Evolutionary conservation across 1,284 basidiomycete species (phyloP).

Genomic region (Ganoderma multipileum): DNA sequence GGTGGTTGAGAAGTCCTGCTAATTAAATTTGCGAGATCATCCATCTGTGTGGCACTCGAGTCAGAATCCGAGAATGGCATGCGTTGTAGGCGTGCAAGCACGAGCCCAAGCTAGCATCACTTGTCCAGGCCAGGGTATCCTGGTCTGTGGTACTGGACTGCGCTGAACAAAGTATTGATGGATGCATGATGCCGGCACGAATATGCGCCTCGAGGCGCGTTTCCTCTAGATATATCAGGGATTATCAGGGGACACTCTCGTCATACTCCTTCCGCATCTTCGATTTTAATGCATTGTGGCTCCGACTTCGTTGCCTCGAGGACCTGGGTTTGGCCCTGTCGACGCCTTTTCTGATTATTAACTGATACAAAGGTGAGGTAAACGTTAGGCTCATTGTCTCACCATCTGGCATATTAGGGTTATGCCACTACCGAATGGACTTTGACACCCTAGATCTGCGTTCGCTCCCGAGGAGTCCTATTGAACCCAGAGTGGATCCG

Average conservation of each 20-base stretch:
- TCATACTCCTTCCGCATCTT: constrained; percentile 18
- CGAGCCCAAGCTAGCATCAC: neutral
- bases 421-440: neutral
- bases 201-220: constrained; percentile 20
- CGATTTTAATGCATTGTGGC: neutral
- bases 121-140: neutral
- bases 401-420: neutral
- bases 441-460: neutral
- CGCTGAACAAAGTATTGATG: constrained; percentile 1
- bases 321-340: neutral
- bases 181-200: neutral
- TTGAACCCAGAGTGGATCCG: neutral
- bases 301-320: neutral
- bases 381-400: neutral
- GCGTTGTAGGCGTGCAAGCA: neutral
- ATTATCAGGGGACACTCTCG: constrained; percentile 10
- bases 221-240: neutral
- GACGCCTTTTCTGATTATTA: constrained; percentile 1
- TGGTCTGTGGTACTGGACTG: too few species aligned
- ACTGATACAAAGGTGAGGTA: neutral
- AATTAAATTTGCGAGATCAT: neutral
- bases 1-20: constrained; percentile 14
- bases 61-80: constrained; percentile 5
- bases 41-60: constrained; percentile 5
- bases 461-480: neutral